Conservation (phyloP, 495 filamentous ascomycete species). For the Aspergillus leporis region DNA sequence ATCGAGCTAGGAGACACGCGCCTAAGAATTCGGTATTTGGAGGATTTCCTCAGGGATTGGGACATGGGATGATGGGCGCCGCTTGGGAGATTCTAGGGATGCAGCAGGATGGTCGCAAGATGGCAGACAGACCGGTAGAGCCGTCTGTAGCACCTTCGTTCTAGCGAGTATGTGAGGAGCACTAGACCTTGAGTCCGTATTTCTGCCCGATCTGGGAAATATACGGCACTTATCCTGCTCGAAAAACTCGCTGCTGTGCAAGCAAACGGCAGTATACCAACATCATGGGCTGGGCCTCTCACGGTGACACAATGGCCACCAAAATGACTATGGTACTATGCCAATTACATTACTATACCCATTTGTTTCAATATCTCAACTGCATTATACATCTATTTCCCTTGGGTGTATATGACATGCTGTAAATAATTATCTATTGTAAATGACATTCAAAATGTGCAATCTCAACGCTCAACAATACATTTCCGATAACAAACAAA, state of each 20-base stretch:
- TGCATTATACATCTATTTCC: neutral
- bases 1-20: slow-evolving; percentile 28
- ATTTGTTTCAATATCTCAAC: neutral
- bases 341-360: neutral
- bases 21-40: slow-evolving; percentile 32
- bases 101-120: slow-evolving; percentile 39
- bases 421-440: slow-evolving; percentile 13
- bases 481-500: neutral
- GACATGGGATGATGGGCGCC: slow-evolving; percentile 48
- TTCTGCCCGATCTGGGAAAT: neutral
- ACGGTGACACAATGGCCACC: no score
- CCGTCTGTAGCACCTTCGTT: slow-evolving; percentile 16
- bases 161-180: slow-evolving; percentile 4
- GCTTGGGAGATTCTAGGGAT: slow-evolving; percentile 49
- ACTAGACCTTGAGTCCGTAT: neutral
- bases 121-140: slow-evolving; percentile 13
- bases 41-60: slow-evolving; percentile 36
- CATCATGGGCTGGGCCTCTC: no score
- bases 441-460: slow-evolving; percentile 7
- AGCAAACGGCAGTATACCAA: neutral
- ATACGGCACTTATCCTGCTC: neutral
- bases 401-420: neutral
- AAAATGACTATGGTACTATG: neutral
- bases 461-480: slow-evolving; percentile 11
- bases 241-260: neutral